Evolutionary conservation across 805 yeast species (phyloP), one percentile per base, ranked within the genome.

Genomic region (Yamadazyma olivae): DNA sequence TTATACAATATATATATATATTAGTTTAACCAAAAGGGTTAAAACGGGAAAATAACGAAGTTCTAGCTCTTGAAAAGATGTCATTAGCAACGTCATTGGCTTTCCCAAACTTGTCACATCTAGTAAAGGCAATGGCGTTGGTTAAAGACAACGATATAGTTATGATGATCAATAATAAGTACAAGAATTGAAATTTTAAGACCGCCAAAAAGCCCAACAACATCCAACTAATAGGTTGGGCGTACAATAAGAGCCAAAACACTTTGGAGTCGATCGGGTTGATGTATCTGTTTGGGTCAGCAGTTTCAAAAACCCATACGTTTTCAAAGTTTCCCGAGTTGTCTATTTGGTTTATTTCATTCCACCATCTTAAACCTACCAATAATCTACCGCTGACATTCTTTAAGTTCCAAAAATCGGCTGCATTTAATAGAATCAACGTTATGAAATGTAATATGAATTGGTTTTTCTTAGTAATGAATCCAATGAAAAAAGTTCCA

Each of bases 361-460:
- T 93, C 96, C 98, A 91, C 99, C 99, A 91, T 45, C 95, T 73
- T 45, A 93, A 70, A 0, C 97, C 98, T 4, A 93, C 97, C 38
- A 91, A 61, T 38, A 87, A 72, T 40, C 98, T 67, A 1, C 99
- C 99, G 15, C 95, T 71, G 17, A 91, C 84, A 59, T 91, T 91
- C 55, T 91, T 93, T 17, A 87, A 79, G 53, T 86, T 83, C 95
- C 97, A 91, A 53, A 91, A 91, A 57, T 91, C 99, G 1, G 88
- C 87, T 0, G 96, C 85, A 15, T 87, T 70, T 14, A 89, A 63
- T 13, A 93, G 64, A 2, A 90, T 77, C 16, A 88, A 80, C 5
- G 79, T 57, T 12, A 91, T 89, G 67, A 93, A 91, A 50, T 87
- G 78, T 27, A 87, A 67, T 10, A 86, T 82, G 53, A 79, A 81